These are phyloP conservation scores for Zychaea mexicana DNA, from an alignment of 371 early-diverging fungal species.

Conservation along the genomic window DNA sequence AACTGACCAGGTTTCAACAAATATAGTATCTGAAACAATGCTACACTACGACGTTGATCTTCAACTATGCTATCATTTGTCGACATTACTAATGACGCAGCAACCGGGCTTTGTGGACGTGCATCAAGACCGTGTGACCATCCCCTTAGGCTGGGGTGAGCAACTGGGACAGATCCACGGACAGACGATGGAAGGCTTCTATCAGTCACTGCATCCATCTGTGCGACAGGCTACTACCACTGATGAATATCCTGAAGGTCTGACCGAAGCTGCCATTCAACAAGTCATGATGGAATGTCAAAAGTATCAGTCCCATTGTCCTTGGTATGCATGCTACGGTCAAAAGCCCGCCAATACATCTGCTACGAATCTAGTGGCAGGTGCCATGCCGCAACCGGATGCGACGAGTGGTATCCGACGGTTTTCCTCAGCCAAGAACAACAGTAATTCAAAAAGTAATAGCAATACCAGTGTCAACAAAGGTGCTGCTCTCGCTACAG, in stretches of 20 bases:
- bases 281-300: constrained; percentile 21
- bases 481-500: not conserved
- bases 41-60: constrained; percentile 20
- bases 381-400: not conserved
- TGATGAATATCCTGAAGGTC: constrained; percentile 2
- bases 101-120: constrained; percentile 25
- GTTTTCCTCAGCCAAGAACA: not conserved
- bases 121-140: constrained; percentile 25
- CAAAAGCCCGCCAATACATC: constrained; percentile 20
- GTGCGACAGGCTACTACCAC: constrained; percentile 5
- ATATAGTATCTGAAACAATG: constrained; percentile 18
- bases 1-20: too few species aligned
- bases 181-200: constrained; percentile 18
- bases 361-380: not conserved
- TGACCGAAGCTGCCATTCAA: constrained; percentile 7
- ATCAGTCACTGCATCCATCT: constrained; percentile 21
- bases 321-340: constrained; percentile 28
- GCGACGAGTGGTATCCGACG: not conserved
- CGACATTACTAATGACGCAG: constrained; percentile 30
- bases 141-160: constrained; percentile 37
- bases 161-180: constrained; percentile 29
- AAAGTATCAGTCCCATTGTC: constrained; percentile 26
- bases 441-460: not conserved
- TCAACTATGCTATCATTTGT: constrained; percentile 20
- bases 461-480: not conserved